These are phyloP conservation scores for Physcia stellaris DNA, from an alignment of 495 filamentous ascomycete genomes.

Conservation along the genomic window DNA sequence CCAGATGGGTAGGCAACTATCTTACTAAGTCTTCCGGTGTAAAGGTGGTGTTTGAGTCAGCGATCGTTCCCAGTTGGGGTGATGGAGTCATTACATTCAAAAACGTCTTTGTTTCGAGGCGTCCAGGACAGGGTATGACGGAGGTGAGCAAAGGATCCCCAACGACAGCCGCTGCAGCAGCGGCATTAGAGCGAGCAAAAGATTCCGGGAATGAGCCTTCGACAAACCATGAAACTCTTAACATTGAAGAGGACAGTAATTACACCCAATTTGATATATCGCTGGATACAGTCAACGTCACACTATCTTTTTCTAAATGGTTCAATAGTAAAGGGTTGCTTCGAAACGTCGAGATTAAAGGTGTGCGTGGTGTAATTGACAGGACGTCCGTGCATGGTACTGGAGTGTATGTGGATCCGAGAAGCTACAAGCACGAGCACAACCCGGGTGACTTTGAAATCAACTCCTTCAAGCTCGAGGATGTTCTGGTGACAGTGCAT, in stretches of 20 bases:
- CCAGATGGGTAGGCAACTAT: slow-evolving; percentile 88
- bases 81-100: slow-evolving; percentile 90
- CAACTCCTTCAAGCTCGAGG: slow-evolving; percentile 88
- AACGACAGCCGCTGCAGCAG: slow-evolving; percentile 70
- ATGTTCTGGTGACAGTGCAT: slow-evolving; percentile 81
- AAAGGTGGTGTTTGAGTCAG: slow-evolving; percentile 95
- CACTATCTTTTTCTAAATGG: slow-evolving; percentile 94
- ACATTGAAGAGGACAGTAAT: slow-evolving; percentile 75
- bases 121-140: slow-evolving; percentile 63
- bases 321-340: slow-evolving; percentile 91
- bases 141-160: slow-evolving; percentile 90
- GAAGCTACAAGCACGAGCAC: slow-evolving; percentile 75
- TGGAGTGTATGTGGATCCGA: slow-evolving; percentile 63
- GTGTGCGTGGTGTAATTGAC: slow-evolving; percentile 92
- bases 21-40: slow-evolving; percentile 86
- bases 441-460: slow-evolving; percentile 91
- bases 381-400: slow-evolving; percentile 65
- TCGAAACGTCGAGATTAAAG: slow-evolving; percentile 83
- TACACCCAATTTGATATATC: slow-evolving; percentile 97
- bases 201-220: slow-evolving; percentile 21
- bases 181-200: slow-evolving; percentile 49
- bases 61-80: slow-evolving; percentile 90
- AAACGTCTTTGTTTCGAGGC: slow-evolving; percentile 88
- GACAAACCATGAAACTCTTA: slow-evolving; percentile 12
- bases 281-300: slow-evolving; percentile 90